Evolutionary conservation across 208 protist genomes (phyloP), one percentile per base, ranked within the genome.

Genomic region (Acanthamoeba rhysodes): DNA sequence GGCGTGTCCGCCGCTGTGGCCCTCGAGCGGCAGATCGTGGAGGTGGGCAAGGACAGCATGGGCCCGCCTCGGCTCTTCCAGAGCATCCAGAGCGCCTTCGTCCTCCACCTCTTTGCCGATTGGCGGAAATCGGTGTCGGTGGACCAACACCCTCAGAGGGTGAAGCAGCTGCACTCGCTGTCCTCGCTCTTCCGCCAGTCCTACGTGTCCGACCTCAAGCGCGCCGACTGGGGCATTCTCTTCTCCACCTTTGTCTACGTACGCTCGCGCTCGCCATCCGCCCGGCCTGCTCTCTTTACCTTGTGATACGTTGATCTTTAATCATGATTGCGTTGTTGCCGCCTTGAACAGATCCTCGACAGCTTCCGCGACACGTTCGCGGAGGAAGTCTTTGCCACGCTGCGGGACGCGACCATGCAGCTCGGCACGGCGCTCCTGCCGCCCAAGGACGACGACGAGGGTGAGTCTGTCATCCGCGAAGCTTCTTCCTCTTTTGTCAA

Each of bases 21-120:
- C n/a, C n/a, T 57, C 50, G 50, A 57, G 14, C 50, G 50, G 14
- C 50, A 57, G 14, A 57, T 57, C 50, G 9, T 57, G 29, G 57
- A 78, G 88, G 88, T 78, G 50, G 57, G 66, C 29, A 74, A 78
- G 88, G 88, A 93, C 18, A 93, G 82, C 82, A 90, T 90, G 66
- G 88, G 88, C 20, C 88, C 88, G n/a, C 66, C 88, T 50, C 88
- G 88, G 20, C 53, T 93, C 45, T 93, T 93, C 88, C 88, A 93
- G 68, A 93, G 88, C 29, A 50, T 93, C 4, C 88, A 93, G 66
- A 93, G 62, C 66, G 64, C 53, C 22, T 93, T 93, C 50, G 88
- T 93, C 6, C 66, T 93, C 24, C 88, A 93, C 12, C 57, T 93
- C n/a, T 78, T 93, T 93, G 59, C 64, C 41, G 88, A 93, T 78